phyloP scores from a whole-genome alignment of 495 filamentous ascomycete species.

The Talaromyces ruber region DNA sequence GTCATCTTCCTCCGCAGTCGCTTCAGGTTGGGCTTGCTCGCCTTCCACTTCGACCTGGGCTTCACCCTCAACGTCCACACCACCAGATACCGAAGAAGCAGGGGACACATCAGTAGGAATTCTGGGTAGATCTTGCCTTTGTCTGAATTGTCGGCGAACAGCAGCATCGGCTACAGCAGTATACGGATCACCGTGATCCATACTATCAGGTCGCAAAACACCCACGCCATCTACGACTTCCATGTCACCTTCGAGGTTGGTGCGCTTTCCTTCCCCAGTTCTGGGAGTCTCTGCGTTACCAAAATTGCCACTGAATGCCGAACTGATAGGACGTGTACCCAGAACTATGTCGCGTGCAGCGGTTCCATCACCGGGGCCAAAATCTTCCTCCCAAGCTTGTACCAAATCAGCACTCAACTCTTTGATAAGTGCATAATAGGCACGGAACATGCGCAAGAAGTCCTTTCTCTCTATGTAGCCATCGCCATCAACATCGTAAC shows the following conservation, averaged over 20 bases:
- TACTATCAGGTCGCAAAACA: slow-evolving; percentile 33
- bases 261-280: slow-evolving; percentile 54
- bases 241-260: slow-evolving; percentile 50
- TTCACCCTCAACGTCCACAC: background rate
- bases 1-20: slow-evolving; percentile 17
- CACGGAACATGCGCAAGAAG: slow-evolving; percentile 84
- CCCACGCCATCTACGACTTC: slow-evolving; percentile 48
- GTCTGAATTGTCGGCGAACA: slow-evolving; percentile 33
- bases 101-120: background rate
- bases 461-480: slow-evolving; percentile 83
- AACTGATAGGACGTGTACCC: slow-evolving; percentile 70
- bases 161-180: slow-evolving; percentile 39
- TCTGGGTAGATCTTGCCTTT: background rate
- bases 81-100: background rate
- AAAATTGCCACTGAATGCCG: slow-evolving; percentile 59
- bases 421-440: slow-evolving; percentile 78
- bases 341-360: slow-evolving; percentile 59
- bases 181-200: slow-evolving; percentile 41
- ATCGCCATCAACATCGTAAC: slow-evolving; percentile 86
- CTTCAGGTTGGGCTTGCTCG: slow-evolving; percentile 4
- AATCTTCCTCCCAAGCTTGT: slow-evolving; percentile 71
- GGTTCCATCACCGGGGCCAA: slow-evolving; percentile 51
- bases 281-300: slow-evolving; percentile 49
- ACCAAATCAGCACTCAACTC: slow-evolving; percentile 80
- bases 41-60: background rate